Percentiles rank a stretch among this genome's conserved stretches.
These are phyloP conservation scores for Albizia julibrissin DNA, from an alignment of 306 rosid genomes.

Conservation along the genomic window DNA sequence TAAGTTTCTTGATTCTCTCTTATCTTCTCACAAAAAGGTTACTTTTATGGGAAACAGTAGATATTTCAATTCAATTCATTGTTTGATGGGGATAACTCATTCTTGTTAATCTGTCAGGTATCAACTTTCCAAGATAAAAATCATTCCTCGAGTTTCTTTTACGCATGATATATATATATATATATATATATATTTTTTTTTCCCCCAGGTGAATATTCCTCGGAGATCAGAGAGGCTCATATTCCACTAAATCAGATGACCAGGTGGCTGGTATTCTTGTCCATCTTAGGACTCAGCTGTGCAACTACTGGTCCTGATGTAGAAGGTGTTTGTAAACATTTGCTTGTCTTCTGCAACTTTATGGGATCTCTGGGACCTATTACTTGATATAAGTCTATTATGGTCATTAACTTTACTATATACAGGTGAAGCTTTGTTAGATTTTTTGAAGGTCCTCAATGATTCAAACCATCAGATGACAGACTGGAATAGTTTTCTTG, in stretches of 20 bases:
- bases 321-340: constrained; percentile 61
- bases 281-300: constrained; percentile 47
- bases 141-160: background rate
- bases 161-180: background rate
- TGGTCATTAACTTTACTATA: constrained; percentile 20
- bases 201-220: constrained; percentile 25
- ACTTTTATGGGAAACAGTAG: background rate
- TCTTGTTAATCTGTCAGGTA: background rate
- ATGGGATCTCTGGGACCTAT: background rate
- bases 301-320: constrained; percentile 67
- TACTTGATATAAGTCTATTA: background rate
- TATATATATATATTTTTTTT: too few species aligned
- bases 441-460: constrained; percentile 60
- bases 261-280: constrained; percentile 55
- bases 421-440: constrained; percentile 79
- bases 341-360: background rate
- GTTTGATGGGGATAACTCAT: background rate
- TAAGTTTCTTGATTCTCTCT: constrained; percentile 14
- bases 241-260: constrained; percentile 45
- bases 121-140: background rate
- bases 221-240: constrained; percentile 37
- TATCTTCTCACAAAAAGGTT: background rate
- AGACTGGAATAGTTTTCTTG: constrained; percentile 71
- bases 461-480: constrained; percentile 60
- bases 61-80: background rate